These are phyloP conservation scores for Teratosphaeriaceae sp. DNA, from an alignment of 2,329 filamentous ascomycete genomes.

Conservation along the genomic window DNA sequence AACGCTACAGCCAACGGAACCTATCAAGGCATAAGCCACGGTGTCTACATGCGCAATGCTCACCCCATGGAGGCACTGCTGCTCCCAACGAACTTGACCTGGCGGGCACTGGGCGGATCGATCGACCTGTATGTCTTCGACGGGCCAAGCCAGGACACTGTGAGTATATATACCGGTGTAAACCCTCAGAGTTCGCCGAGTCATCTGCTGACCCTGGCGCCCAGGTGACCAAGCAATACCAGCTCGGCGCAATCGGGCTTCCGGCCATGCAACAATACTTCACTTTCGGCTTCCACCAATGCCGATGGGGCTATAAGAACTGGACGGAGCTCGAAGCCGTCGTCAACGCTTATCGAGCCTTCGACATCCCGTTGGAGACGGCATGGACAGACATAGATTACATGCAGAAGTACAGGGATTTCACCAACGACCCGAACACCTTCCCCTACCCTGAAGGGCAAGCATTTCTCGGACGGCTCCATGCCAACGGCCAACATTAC, in stretches of 20 bases:
- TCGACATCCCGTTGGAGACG: constrained; percentile 39
- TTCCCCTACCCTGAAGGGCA: constrained; percentile 46
- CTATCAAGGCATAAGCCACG: constrained; percentile 65
- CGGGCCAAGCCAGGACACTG: constrained; percentile 60
- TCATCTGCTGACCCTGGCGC: too few relatives aligned
- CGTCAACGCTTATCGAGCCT: constrained; percentile 37
- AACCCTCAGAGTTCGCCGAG: too few relatives aligned
- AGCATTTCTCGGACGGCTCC: constrained; percentile 42
- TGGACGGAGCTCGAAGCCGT: constrained; percentile 58
- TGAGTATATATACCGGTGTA: too few relatives aligned
- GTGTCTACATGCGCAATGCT: constrained; percentile 69
- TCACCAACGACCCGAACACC: constrained; percentile 48
- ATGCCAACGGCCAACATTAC: constrained; percentile 50
- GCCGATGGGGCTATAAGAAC: constrained; percentile 18
- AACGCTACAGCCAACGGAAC: constrained; percentile 46
- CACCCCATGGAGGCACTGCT: constrained; percentile 56
- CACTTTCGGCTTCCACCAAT: constrained; percentile 53
- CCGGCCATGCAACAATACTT: constrained; percentile 75
- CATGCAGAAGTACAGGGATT: too few relatives aligned
- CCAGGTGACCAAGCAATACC: constrained; percentile 1
- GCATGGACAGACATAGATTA: constrained; percentile 42
- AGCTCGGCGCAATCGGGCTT: constrained; percentile 51
- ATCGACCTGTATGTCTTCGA: constrained; percentile 62
- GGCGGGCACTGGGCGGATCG: constrained; percentile 66
- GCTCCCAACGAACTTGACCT: constrained; percentile 58